Base-by-base conservation (phyloP, 306 rosid species). In the Abrus pulchellus region DNA sequence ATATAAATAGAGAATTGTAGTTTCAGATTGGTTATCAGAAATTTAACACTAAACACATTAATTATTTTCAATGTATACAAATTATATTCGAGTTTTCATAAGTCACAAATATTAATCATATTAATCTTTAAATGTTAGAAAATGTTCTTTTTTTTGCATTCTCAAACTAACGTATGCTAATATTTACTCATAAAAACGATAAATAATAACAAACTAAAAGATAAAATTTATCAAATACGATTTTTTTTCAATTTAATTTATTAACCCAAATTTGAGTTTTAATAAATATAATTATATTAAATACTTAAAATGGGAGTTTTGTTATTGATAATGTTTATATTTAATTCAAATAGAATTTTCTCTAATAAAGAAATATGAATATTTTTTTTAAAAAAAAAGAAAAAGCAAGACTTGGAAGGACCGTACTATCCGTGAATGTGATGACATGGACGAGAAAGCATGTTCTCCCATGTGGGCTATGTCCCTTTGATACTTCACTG, bases 391-490 rank as follows among this genome's bases (percentile, higher is more conserved):
- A 36, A 36, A 2, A 36, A 36, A 36, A 4, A 36, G 40, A 2
- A 2, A 4, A 36, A 36, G 40, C 1, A 36, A 36, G 40, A 36
- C 40, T 36, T 36, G 90, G 83, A 82, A 81, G 84, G 77, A 74
- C 87, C 94, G 97, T 89, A 89, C 87, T 13, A 82, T 84, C 91
- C 88, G 87, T 83, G 74, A 55, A 65, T 13, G 73, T 40, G 86
- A 38, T 78, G 90, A 93, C 87, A 77, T 75, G 90, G 87, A 49
- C 45, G 75, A 66, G 59, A 63, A 34, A 48, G 56, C 95, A 93
- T 56, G 96, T 88, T 89, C 79, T 34, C 78, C 86, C 97, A 93
- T 87, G 97, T 93, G 96, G 75, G 50, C 13, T 52, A 33, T 89
- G 90, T 85, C 86, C 89, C 79, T 75, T 53, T 40, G 14, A 76